Conservation (phyloP, 78 protist species). For the Emiliania huxleyi region DNA sequence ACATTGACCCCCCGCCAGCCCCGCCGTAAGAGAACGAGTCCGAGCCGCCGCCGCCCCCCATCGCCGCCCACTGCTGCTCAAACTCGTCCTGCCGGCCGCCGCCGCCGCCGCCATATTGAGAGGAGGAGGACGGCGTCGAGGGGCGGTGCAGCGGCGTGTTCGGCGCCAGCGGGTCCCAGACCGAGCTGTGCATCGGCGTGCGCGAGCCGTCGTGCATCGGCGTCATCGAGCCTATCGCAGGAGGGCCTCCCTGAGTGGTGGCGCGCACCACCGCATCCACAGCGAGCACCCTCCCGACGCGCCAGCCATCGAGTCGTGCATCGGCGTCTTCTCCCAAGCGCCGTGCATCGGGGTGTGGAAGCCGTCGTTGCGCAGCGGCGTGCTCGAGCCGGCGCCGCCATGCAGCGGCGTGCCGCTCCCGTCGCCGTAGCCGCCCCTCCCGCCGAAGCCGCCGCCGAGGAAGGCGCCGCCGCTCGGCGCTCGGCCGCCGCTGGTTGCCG, state of each 20-base stretch:
- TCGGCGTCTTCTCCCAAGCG: background rate
- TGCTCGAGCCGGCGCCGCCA: background rate
- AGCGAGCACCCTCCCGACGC: too few relatives aligned
- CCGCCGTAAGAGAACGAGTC: too few relatives aligned
- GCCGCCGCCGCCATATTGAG: too few relatives aligned
- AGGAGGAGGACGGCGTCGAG: background rate
- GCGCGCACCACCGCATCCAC: too few relatives aligned
- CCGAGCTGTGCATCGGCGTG: background rate
- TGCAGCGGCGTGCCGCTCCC: background rate
- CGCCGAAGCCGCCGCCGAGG: background rate
- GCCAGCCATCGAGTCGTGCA: background rate
- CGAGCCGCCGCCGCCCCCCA: background rate
- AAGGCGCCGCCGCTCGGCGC: background rate
- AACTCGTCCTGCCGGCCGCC: too few relatives aligned
- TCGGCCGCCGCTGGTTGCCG: background rate
- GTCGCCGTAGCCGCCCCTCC: background rate
- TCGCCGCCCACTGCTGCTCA: background rate
- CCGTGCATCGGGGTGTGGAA: slow-evolving; percentile 23
- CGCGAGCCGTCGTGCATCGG: slow-evolving; percentile 8
- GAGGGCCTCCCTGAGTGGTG: too few relatives aligned
- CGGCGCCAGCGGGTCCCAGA: background rate
- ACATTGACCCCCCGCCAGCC: too few relatives aligned
- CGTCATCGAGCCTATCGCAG: too few relatives aligned
- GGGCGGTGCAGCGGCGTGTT: background rate
- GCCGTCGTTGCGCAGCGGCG: slow-evolving; percentile 21